Evolutionary conservation across 768 basidiomycete genomes (phyloP), one percentile per base, ranked within the genome.

Genomic region (Amanita subjunquillea): DNA sequence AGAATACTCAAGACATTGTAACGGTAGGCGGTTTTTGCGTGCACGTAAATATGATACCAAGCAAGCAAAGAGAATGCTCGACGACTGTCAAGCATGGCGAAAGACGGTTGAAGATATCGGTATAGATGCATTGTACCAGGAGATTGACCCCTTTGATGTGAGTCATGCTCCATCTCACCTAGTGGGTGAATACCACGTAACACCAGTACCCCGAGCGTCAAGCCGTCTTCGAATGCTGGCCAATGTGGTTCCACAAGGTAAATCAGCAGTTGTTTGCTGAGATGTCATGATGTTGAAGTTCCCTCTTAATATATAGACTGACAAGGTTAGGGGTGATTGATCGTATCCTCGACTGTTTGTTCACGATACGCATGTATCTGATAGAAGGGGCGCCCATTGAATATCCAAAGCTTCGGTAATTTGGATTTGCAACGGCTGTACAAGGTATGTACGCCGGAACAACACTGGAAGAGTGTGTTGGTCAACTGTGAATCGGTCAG

Each of bases 161-260:
- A 65, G 84, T 69, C 10, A 30, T 46, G 38, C 42, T 23, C 34
- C 3, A 15, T 2, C 36, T 49, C 23, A 6, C 38, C 20, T 29
- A 23, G 46, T 20, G 6, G 4, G 10, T 20, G 40, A 17, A 27
- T 46, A 48, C 53, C 25, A 53, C 10, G 4, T 9, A 27, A 32
- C 41, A 8, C 38, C 48, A 89, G 86, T 89, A 81, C 59, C 83
- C 83, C 1, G 83, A 80, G 56, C 78, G 86, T 41, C 73, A 79
- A 48, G 73, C 75, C 1, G 78, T 88, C 6, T 86, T 87, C 57
- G 78, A 84, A 49, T 80, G 77, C 56, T 89, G 86, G 86, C 85
- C 85, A 3, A 77, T 87, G 71, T 87, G 77, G 70, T 87, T 85
- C 58, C 86, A 89, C 64, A 87, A 87, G 70, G 84, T 79, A 48